Percentiles rank a stretch among this genome's conserved stretches.
phyloP scores from a whole-genome alignment of 2,329 filamentous ascomycete genomes.

The Aureobasidium sp. region DNA sequence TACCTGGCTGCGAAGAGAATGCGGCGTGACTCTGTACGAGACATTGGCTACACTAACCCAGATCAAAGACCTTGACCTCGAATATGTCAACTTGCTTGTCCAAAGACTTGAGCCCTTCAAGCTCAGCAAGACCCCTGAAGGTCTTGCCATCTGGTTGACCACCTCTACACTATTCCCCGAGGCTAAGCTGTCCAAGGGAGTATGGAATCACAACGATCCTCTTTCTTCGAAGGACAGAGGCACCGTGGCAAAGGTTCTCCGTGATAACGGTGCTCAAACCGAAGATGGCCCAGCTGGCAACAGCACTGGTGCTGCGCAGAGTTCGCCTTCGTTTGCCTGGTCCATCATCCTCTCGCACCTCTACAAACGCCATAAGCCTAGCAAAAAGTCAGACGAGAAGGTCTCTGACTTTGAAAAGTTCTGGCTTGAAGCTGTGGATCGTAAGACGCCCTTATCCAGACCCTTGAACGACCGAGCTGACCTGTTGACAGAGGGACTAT shows the following conservation, averaged over 20 bases:
- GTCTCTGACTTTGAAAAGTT: constrained; percentile 58
- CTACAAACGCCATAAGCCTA: constrained; percentile 24
- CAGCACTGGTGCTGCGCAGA: constrained; percentile 63
- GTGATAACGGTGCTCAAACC: constrained; percentile 55
- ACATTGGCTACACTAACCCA: constrained; percentile 39
- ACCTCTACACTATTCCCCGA: constrained; percentile 54
- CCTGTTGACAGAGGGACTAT: constrained; percentile 59
- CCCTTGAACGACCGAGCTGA: constrained; percentile 17
- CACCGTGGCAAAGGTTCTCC: constrained; percentile 67
- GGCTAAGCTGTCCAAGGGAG: constrained; percentile 56
- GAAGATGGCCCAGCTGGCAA: constrained; percentile 27
- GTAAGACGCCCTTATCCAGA: constrained; percentile 37
- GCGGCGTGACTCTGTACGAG: constrained; percentile 71
- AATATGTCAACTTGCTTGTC: constrained; percentile 19
- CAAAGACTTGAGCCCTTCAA: constrained; percentile 36
- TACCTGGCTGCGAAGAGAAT: constrained; percentile 82
- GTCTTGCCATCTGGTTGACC: constrained; percentile 79
- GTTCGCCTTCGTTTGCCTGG: constrained; percentile 84
- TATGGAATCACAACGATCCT: constrained; percentile 68
- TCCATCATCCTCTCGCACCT: constrained; percentile 57
- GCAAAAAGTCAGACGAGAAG: constrained; percentile 8
- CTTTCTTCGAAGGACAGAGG: constrained; percentile 59
- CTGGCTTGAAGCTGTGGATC: constrained; percentile 80
- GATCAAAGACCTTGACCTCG: constrained; percentile 7
- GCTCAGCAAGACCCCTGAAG: constrained; percentile 74